These are phyloP conservation scores for Podila horticola DNA, from an alignment of 192 early-diverging fungal genomes.

Conservation along the genomic window DNA sequence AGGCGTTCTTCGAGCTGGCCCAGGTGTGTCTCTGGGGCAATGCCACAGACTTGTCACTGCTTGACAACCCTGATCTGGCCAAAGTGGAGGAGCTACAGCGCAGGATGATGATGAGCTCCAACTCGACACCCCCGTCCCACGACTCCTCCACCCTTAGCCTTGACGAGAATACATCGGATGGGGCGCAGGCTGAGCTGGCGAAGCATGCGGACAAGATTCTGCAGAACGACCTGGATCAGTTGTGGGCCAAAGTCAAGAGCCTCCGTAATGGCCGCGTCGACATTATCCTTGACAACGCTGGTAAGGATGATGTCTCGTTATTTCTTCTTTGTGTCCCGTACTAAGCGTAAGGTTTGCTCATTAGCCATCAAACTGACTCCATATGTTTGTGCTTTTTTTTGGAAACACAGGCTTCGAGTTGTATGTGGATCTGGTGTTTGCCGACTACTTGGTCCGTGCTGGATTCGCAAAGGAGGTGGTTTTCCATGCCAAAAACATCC, in stretches of 20 bases:
- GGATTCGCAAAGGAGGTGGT: conserved; percentile 72
- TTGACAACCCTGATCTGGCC: conserved; percentile 73
- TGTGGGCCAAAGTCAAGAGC: conserved; percentile 68
- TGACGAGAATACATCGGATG: neutral
- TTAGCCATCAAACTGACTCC: no score
- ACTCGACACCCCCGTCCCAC: conserved; percentile 8
- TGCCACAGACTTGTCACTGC: conserved; percentile 84
- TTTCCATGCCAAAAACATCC: conserved; percentile 89
- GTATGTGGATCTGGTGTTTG: conserved; percentile 87
- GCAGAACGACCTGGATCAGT: conserved; percentile 73
- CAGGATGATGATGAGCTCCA: conserved; percentile 32
- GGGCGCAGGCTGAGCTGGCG: conserved; percentile 51
- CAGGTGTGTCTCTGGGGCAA: conserved; percentile 93
- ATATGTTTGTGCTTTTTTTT: conserved; percentile 3
- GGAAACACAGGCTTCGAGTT: conserved; percentile 83
- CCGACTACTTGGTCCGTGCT: conserved; percentile 81
- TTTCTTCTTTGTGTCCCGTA: no score
- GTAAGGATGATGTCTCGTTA: conserved; percentile 37
- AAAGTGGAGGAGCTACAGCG: conserved; percentile 77
- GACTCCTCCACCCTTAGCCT: conserved; percentile 48
- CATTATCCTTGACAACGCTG: conserved; percentile 92
- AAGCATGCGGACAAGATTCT: conserved; percentile 70
- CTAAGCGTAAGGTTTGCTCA: no score
- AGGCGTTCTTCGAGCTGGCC: conserved; percentile 71
- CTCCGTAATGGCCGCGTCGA: conserved; percentile 74